Evolutionary conservation across 495 filamentous ascomycete species (phyloP).

Genomic region (Xylaria cubensis): DNA sequence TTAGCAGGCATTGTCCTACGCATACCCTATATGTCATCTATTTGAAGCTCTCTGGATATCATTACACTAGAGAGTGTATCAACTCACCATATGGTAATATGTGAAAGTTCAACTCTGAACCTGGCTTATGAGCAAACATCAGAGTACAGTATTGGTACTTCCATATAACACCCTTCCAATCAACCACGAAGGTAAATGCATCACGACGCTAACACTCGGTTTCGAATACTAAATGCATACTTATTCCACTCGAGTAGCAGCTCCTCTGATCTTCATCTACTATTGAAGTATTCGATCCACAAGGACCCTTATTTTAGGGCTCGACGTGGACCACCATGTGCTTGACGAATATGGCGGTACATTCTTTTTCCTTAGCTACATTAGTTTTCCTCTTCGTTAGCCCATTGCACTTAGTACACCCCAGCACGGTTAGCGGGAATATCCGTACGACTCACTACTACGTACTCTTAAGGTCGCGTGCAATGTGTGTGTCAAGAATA

Average conservation of each 20-base stretch:
- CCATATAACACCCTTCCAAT: background rate
- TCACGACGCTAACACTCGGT: background rate
- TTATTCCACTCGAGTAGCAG: background rate
- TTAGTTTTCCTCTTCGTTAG: background rate
- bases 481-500: background rate
- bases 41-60: background rate
- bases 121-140: background rate
- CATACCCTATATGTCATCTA: background rate
- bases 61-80: background rate
- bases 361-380: background rate
- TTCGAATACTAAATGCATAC: background rate
- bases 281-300: background rate
- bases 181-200: background rate
- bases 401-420: background rate
- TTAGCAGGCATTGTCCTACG: background rate
- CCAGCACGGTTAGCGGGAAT: conserved; percentile 17
- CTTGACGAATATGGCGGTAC: background rate
- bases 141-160: background rate
- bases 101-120: background rate
- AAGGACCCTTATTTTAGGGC: conserved; percentile 20
- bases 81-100: background rate
- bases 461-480: background rate
- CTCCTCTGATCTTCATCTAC: background rate
- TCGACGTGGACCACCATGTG: background rate
- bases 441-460: conserved; percentile 4